phyloP scores from a whole-genome alignment of 345 rosid species.

The Sonneratia caseolaris region DNA sequence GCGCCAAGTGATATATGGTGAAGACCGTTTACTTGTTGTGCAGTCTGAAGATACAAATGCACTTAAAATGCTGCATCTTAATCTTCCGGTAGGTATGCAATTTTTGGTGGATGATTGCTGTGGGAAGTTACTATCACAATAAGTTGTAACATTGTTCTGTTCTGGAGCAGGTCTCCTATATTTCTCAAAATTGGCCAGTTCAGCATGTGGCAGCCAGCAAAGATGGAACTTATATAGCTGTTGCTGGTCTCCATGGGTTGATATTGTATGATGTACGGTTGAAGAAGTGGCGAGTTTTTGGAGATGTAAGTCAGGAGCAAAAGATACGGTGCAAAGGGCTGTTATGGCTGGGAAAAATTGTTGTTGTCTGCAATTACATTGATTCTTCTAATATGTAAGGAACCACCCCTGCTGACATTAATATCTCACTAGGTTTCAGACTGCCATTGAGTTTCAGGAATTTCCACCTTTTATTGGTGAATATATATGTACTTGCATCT shows the following conservation, averaged over 20 bases:
- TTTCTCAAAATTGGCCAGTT: conserved; percentile 98
- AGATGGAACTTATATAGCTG: conserved; percentile 92
- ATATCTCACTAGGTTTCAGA: neutral
- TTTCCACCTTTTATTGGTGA: neutral
- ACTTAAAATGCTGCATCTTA: conserved; percentile 77
- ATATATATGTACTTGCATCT: neutral
- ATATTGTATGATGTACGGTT: conserved; percentile 72
- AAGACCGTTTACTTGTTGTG: conserved; percentile 90
- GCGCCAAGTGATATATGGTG: conserved; percentile 92
- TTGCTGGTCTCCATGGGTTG: conserved; percentile 91
- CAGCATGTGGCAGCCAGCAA: conserved; percentile 97
- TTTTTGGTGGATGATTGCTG: conserved; percentile 11
- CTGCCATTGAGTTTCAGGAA: neutral
- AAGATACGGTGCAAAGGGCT: conserved; percentile 90
- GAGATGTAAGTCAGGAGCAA: conserved; percentile 93
- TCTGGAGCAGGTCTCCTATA: conserved; percentile 65
- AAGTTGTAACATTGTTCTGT: conserved; percentile 20
- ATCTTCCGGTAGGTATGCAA: conserved; percentile 71
- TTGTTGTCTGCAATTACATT: conserved; percentile 84
- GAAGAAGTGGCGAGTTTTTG: conserved; percentile 93
- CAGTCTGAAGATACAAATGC: conserved; percentile 94
- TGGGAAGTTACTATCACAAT: conserved; percentile 13
- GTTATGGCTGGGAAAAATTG: conserved; percentile 89
- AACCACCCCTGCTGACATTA: neutral
- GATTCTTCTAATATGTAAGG: conserved; percentile 75